These are phyloP conservation scores for Neurospora terricola DNA, from an alignment of 495 filamentous ascomycete species.

Conservation along the genomic window DNA sequence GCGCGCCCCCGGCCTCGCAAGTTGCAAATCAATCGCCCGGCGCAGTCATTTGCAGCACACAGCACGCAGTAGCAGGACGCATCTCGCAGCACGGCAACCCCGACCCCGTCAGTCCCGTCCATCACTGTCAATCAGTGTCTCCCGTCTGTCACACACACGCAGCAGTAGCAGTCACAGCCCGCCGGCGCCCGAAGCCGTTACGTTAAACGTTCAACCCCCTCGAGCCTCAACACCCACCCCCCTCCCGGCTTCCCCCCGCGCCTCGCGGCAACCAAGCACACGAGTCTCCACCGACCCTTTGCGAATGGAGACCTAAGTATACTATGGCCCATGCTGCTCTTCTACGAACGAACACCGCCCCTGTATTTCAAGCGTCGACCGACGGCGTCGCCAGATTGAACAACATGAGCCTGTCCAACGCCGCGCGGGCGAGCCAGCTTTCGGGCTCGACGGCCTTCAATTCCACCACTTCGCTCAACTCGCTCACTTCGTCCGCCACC, in stretches of 20 bases:
- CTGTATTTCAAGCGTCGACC: constrained; percentile 32
- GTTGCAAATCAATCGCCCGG: not conserved
- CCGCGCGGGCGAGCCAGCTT: constrained; percentile 42
- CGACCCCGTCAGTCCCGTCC: not conserved
- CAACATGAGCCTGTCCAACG: constrained; percentile 32
- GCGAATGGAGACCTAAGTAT: constrained; percentile 29
- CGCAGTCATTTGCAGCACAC: not conserved
- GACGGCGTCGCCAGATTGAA: constrained; percentile 24
- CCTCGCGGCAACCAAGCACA: constrained; percentile 6
- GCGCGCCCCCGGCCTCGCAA: not conserved
- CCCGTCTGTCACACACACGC: not conserved
- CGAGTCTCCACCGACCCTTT: constrained; percentile 9
- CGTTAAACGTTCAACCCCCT: not conserved
- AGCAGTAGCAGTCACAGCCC: not conserved
- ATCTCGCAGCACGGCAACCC: not conserved
- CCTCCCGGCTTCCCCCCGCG: constrained; percentile 6
- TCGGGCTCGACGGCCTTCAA: constrained; percentile 41
- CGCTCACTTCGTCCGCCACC: constrained; percentile 35
- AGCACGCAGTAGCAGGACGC: not conserved
- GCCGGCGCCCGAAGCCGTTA: not conserved
- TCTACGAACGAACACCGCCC: constrained; percentile 42
- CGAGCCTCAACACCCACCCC: not conserved
- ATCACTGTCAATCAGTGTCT: not conserved
- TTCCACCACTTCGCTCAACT: constrained; percentile 36
- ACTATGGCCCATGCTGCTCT: constrained; percentile 41